These are phyloP conservation scores for Ministeria vibrans DNA, from an alignment of 78 protist genomes.

Conservation along the genomic window DNA sequence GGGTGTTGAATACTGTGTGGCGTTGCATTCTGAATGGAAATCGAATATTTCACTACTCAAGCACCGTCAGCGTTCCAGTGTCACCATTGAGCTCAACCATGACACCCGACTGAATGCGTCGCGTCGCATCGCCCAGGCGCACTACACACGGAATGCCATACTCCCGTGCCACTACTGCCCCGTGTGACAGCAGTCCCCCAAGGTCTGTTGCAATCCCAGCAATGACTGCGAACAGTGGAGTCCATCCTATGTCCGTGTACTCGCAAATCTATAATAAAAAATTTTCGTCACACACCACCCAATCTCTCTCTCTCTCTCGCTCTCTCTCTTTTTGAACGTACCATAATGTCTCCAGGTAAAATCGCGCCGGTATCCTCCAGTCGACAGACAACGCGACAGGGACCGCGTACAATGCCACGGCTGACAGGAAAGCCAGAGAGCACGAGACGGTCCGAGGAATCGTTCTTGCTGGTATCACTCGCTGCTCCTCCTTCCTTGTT, in stretches of 20 bases:
- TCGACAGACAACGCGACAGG: background rate
- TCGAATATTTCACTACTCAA: background rate
- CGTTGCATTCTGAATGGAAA: too few species aligned
- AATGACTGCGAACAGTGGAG: background rate
- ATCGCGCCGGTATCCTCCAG: background rate
- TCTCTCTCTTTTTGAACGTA: too few species aligned
- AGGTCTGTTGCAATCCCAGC: background rate
- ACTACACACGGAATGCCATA: constrained; percentile 7
- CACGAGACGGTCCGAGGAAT: background rate
- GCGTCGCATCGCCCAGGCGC: background rate
- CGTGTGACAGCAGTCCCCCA: constrained; percentile 15
- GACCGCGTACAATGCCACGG: background rate
- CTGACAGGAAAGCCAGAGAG: background rate
- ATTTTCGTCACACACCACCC: too few species aligned
- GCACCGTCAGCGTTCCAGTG: background rate
- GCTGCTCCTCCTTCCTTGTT: background rate
- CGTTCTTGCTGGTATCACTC: too few species aligned
- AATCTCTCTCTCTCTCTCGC: too few species aligned
- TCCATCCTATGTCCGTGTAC: constrained; percentile 5
- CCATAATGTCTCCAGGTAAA: background rate
- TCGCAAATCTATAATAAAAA: too few species aligned
- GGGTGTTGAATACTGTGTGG: too few species aligned
- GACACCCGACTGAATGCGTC: background rate
- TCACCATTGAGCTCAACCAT: background rate
- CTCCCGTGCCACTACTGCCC: constrained; percentile 20